Evolutionary conservation across 352 stramenopile genomes (phyloP).

Genomic region (Globisporangium parvum): DNA sequence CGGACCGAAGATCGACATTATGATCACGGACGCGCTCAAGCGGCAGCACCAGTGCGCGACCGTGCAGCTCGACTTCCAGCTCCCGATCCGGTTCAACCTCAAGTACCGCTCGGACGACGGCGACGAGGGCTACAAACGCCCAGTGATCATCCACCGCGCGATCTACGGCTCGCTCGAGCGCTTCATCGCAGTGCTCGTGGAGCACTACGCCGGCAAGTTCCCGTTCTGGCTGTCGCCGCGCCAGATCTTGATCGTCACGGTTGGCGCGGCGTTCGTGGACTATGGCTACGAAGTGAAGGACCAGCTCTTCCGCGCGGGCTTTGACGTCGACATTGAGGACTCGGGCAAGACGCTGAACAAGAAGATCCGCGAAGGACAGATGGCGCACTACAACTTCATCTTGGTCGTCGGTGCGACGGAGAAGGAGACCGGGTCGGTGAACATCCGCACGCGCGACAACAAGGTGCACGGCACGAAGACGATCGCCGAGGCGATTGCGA

Average conservation of each 20-base stretch:
- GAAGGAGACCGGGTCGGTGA: slow-evolving; percentile 41
- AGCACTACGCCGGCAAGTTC: slow-evolving; percentile 95
- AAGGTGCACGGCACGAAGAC: slow-evolving; percentile 63
- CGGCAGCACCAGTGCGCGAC: slow-evolving; percentile 96
- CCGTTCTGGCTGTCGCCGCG: slow-evolving; percentile 91
- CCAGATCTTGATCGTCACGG: slow-evolving; percentile 69
- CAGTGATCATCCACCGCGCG: slow-evolving; percentile 96
- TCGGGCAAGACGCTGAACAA: slow-evolving; percentile 83
- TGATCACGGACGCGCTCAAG: slow-evolving; percentile 95
- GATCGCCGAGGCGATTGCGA: slow-evolving; percentile 91
- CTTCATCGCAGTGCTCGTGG: slow-evolving; percentile 97
- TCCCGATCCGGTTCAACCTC: slow-evolving; percentile 94
- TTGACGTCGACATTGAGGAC: slow-evolving; percentile 66
- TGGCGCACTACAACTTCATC: slow-evolving; percentile 83
- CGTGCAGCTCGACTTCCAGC: slow-evolving; percentile 97
- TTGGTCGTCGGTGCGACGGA: slow-evolving; percentile 78
- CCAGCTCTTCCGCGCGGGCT: slow-evolving; percentile 88
- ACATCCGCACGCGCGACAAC: slow-evolving; percentile 80
- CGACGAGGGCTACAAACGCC: slow-evolving; percentile 85
- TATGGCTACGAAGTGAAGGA: slow-evolving; percentile 93
- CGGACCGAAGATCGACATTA: slow-evolving; percentile 97
- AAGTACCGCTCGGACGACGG: slow-evolving; percentile 66
- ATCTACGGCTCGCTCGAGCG: slow-evolving; percentile 97
- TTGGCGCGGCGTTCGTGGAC: slow-evolving; percentile 91
- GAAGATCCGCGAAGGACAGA: slow-evolving; percentile 64